Evolutionary conservation across 192 early-diverging fungal species (phyloP).

Genomic region (Gamsiella multidivaricata): DNA sequence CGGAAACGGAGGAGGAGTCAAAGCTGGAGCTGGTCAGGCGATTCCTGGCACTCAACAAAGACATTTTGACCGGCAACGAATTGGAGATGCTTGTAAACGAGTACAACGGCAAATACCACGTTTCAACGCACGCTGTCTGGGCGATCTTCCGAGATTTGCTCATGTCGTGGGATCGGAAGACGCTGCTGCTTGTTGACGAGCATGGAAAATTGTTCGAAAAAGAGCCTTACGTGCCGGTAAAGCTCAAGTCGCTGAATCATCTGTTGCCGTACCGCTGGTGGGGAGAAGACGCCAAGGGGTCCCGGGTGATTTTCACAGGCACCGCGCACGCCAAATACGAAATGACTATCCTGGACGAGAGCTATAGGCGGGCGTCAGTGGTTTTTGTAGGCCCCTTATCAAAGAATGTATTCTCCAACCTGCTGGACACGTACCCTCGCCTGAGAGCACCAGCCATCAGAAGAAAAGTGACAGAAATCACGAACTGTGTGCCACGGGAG

Average conservation of each 20-base stretch:
- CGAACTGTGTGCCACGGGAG: constrained; percentile 49
- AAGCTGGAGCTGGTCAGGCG: not conserved
- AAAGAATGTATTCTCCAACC: constrained; percentile 15
- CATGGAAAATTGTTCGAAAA: constrained; percentile 38
- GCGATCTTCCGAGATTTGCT: not conserved
- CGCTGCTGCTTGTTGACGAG: constrained; percentile 45
- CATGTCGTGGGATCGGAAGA: constrained; percentile 14
- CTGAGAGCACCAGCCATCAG: constrained; percentile 10
- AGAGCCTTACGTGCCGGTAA: constrained; percentile 15
- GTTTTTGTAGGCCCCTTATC: constrained; percentile 37
- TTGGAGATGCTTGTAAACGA: constrained; percentile 20
- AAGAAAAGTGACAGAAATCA: constrained; percentile 17
- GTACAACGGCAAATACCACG: not conserved
- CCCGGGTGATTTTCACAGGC: constrained; percentile 46
- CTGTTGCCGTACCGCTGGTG: constrained; percentile 23
- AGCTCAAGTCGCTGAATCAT: constrained; percentile 10
- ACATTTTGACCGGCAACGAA: constrained; percentile 48
- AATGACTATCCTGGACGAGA: constrained; percentile 22
- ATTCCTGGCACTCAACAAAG: constrained; percentile 6
- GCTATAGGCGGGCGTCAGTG: constrained; percentile 8
- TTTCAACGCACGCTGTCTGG: not conserved
- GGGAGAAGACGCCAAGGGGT: constrained; percentile 25
- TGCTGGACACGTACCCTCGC: constrained; percentile 14
- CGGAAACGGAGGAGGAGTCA: not conserved
- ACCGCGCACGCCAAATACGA: constrained; percentile 42